Evolutionary conservation across 768 basidiomycete species (phyloP), one percentile per base, ranked within the genome.

Genomic region (Auricularia auricula-judae): DNA sequence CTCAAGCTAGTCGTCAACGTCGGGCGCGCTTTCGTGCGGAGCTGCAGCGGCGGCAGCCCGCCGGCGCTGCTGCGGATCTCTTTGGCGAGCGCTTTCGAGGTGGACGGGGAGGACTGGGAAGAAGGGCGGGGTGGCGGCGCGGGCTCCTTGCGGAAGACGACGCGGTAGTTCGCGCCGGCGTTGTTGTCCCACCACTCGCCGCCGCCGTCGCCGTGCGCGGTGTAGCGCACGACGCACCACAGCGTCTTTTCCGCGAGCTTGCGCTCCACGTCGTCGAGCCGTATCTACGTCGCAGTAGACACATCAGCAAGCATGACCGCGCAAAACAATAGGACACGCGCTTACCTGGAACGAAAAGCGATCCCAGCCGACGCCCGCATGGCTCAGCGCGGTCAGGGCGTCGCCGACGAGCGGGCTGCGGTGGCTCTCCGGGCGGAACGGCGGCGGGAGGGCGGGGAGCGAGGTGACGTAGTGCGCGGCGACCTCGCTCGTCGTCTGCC

Each of bases 401-500:
- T 29, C 36, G 12, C 53, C 53, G 4, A 36, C 33, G 7, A 56
- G 35, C 51, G 63, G 63, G 35, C 56, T 39, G 23, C 35, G 35
- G 8, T 33, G 51, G 10, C 42, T 43, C 72, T 66, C 73, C 12
- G 39, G 39, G 67, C 43, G 67, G 59, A 62, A 72, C 70, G 51
- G 67, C 61, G 69, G 72, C 71, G 54, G 73, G 65, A 70, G 64
- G 59, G 63, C 36, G 39, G 59, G 51, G 23, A 78, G 66, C 42
- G 79, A 72, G 64, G 82, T 80, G 18, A 83, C 74, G 72, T 91
- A 88, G 61, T 82, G 84, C 33, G 87, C 95, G 0, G 86, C 84
- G 65, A 97, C 91, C 74, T 98, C 96, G 74, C 88, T 90, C 65
- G 92, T 95, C 59, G 96, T 99, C 74, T 93, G 92, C 96, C 96